A percentile compares a stretch with the other conserved stretches of the same genome.
Conservation (phyloP, 768 basidiomycete genomes). For the Strobilomyces dryophilus region DNA sequence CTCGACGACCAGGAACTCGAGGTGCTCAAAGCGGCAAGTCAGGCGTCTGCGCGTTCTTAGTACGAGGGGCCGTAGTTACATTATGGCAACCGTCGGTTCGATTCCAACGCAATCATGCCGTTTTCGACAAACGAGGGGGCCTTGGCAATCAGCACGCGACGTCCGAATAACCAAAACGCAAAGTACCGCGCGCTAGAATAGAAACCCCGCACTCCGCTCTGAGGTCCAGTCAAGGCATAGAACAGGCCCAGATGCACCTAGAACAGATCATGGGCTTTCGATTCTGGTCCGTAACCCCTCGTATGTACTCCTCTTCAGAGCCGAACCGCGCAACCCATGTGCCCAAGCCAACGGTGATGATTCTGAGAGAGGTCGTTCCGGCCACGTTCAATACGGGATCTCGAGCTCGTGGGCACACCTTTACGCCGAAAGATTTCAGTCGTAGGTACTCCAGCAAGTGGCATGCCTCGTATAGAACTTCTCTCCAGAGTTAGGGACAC, state of each 20-base stretch:
- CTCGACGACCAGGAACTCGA: background rate
- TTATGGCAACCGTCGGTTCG: constrained; percentile 9
- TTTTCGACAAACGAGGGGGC: background rate
- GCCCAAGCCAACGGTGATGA: no score
- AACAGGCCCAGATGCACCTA: background rate
- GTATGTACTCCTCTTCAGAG: no score
- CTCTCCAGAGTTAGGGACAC: background rate
- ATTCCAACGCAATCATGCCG: background rate
- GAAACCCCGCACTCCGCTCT: no score
- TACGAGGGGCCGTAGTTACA: constrained; percentile 11
- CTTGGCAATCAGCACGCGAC: background rate
- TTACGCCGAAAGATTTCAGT: background rate
- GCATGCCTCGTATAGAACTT: background rate
- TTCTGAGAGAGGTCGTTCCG: no score
- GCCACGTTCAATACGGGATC: no score
- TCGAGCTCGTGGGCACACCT: no score
- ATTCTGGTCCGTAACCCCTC: background rate
- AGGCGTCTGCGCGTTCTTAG: background rate
- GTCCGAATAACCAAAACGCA: background rate
- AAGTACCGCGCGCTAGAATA: background rate
- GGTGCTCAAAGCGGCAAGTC: background rate
- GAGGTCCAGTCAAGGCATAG: background rate
- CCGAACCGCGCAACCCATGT: background rate
- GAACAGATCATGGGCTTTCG: background rate
- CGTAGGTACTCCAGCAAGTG: background rate